Evolutionary conservation across 805 yeast species (phyloP), one percentile per base, ranked within the genome.

Genomic region (Diddensiella transvaalensis): DNA sequence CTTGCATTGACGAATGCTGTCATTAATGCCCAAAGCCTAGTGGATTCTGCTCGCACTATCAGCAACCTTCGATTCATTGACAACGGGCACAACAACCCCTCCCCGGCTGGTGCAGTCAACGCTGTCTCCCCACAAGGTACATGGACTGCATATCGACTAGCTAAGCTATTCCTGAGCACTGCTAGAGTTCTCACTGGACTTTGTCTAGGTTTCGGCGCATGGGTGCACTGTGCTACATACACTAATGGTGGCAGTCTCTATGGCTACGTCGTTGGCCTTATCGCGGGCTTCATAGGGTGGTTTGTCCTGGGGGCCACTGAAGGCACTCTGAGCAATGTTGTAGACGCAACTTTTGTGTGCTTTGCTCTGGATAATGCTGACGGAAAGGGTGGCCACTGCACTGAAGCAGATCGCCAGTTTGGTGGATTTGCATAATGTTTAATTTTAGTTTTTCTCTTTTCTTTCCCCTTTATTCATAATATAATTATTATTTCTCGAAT

Each of bases 301-400:
- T 65, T 69, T 15, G 64, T 71, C 4, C 61, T 70, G 19, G 75
- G 75, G 3, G 67, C 72, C 4, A 67, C 72, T 6, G 75, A 71
- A 49, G 71, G 71, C 13, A 63, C 67, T 11, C 58, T 71, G 43
- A 58, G 67, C 49, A 69, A 65, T 64, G 56, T 64, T 29, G 57
- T 64, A 40, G 71, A 67, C 39, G 61, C 67, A 2, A 49, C 63
- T 17, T 66, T 57, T 40, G 66, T 70, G n/a, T 65, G 65, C 53
- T 66, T 56, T 50, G 68, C 63, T 13, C 55, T 71, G 5, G 69
- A 69, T 43, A 57, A 57, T 41, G 50, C 56, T 33, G 50, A 50
- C 26, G 60, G 57, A 48, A 49, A 52, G 48, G 55, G 54, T 38
- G 58, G 62, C 40, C 61, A 58, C 46, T 56, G 72, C 49, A 42